These are phyloP conservation scores for Aureobasidium sp. DNA, from an alignment of 2,329 filamentous ascomycete genomes.

Conservation along the genomic window DNA sequence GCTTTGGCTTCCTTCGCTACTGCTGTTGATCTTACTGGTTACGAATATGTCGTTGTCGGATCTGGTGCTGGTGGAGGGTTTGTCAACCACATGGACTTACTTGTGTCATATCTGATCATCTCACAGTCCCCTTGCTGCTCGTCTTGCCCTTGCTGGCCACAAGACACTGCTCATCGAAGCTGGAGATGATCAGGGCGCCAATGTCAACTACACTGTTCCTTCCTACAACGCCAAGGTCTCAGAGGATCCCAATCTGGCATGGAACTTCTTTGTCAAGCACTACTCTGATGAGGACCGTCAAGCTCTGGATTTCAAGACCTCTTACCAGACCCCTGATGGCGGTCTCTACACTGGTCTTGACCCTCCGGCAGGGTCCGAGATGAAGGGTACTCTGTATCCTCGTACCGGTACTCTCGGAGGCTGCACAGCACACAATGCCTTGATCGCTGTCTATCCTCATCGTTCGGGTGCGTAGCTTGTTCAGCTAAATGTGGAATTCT, in stretches of 20 bases:
- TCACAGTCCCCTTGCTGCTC: constrained; percentile 42
- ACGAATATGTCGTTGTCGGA: constrained; percentile 56
- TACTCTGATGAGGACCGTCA: constrained; percentile 47
- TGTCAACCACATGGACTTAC: not conserved
- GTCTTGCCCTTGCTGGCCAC: constrained; percentile 50
- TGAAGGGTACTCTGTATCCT: constrained; percentile 50
- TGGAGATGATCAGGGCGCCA: constrained; percentile 47
- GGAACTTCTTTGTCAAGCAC: constrained; percentile 57
- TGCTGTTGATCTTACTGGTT: constrained; percentile 23
- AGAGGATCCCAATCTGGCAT: constrained; percentile 47
- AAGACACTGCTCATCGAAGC: constrained; percentile 53
- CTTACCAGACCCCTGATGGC: constrained; percentile 45
- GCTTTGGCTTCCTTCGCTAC: constrained; percentile 7
- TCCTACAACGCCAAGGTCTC: constrained; percentile 45
- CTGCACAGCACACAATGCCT: constrained; percentile 53
- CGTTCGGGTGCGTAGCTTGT: not conserved
- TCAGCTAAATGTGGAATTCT: not conserved
- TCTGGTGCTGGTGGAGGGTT: constrained; percentile 40
- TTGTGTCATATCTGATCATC: not conserved
- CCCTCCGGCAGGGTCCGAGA: constrained; percentile 43
- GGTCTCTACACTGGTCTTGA: constrained; percentile 44
- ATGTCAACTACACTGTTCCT: constrained; percentile 45
- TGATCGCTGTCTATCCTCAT: constrained; percentile 49
- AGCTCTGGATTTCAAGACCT: constrained; percentile 49
- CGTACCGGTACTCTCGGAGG: constrained; percentile 49